phyloP scores from a whole-genome alignment of 306 rosid species.

The Quercus alba region DNA sequence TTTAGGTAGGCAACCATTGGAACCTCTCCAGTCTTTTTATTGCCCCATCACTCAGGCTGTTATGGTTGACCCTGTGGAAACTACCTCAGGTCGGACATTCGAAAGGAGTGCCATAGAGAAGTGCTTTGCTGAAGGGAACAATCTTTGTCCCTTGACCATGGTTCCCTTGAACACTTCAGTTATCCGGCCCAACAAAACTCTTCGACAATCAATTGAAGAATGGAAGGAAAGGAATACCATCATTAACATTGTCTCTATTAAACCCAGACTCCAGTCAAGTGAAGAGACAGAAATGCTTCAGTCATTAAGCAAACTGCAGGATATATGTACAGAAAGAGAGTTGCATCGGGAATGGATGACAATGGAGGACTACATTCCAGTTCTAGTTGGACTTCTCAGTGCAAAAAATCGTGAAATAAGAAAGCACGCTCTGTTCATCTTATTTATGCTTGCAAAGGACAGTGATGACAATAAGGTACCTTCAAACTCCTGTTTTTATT shows the following conservation, averaged over 20 bases:
- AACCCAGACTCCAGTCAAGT: conserved; percentile 37
- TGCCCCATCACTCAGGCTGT: conserved; percentile 50
- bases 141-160: conserved; percentile 53
- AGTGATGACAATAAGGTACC: conserved; percentile 58
- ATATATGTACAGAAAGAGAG: conserved; percentile 49
- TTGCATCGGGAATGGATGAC: conserved; percentile 53
- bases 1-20: conserved; percentile 43
- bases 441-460: conserved; percentile 53
- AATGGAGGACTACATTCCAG: conserved; percentile 55
- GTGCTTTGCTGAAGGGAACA: conserved; percentile 62
- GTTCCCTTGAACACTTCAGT: conserved; percentile 41
- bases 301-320: conserved; percentile 36
- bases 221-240: conserved; percentile 68
- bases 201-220: conserved; percentile 61
- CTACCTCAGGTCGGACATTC: conserved; percentile 55
- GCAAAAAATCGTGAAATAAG: conserved; percentile 49
- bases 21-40: conserved; percentile 45
- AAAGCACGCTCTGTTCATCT: conserved; percentile 42
- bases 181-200: conserved; percentile 60
- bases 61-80: conserved; percentile 82
- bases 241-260: conserved; percentile 43
- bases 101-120: conserved; percentile 65
- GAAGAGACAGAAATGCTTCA: conserved; percentile 40
- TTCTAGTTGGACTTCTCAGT: conserved; percentile 50
- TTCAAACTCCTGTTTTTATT: not conserved